Evolutionary conservation across 306 rosid genomes (phyloP), one percentile per base, ranked within the genome.

Genomic region (Spatholobus suberectus): DNA sequence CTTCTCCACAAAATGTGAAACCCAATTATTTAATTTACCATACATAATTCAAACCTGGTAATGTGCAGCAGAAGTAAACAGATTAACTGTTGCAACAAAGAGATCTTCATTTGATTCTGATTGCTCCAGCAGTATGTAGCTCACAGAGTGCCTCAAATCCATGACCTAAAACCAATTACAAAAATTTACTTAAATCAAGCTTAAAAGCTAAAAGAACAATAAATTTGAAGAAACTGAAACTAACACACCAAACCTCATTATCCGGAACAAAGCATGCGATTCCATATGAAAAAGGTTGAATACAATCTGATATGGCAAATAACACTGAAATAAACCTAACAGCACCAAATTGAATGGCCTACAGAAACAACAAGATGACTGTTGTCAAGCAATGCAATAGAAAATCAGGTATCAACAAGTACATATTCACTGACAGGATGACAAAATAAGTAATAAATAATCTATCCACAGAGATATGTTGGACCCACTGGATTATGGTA

Each of bases 341-440:
- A 75, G 98, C 98, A 81, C 94, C 92, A 32, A 89, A 70, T 89
- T 96, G 98, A 78, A 93, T 91, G 77, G 81, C 93, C 99, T 96
- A 89, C 80, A 80, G 10, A 58, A 5, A 40, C 32, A 83, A 82
- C 46, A 87, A 77, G 78, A 66, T 29, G 37, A 17, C 68, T 20
- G 24, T 61, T 73, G 40, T 71, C 80, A 81, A 84, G 65, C 73
- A 77, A 59, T 49, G 44, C 34, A 78, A 77, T 71, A 83, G 68
- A 20, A 63, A 58, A 52, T 32, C 81, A 84, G 58, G 65, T 68
- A 88, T 47, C 11, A 49, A 41, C 66, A 82, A 54, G 71, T 24
- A 72, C 13, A 68, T 27, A 69, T 73, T 65, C 32, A 52, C 34
- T 51, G 29, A 70, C 63, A 71, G 44, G 68, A 66, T 40, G 54